Evolutionary conservation across 108 stramenopile genomes (phyloP), one percentile per base, ranked within the genome.

Genomic region (Aurantiochytrium sp.): DNA sequence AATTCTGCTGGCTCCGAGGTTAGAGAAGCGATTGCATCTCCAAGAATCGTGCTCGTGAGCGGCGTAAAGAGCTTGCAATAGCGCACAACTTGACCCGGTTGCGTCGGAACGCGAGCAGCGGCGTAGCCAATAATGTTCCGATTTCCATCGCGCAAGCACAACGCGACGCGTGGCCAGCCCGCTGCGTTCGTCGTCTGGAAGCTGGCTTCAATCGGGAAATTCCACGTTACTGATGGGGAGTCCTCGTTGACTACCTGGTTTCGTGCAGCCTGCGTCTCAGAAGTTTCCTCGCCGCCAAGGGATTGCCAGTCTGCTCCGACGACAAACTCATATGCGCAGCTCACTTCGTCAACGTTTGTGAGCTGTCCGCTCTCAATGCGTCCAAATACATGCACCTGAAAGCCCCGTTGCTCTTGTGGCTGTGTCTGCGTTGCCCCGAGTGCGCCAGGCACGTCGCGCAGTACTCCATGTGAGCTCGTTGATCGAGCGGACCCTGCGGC

Each of bases 31-130:
- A 83, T 53, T 1, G 73, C 44, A n/a, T 83, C 73, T 5, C 73
- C 73, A 10, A 83, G 73, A 18, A 28, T 21, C 12, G 73, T 21
- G 51, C 73, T 83, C 51, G 73, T 53, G 49, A 83, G n/a, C 51
- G 73, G 73, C n/a, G 73, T 44, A 83, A 83, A 83, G 44, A 83
- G 51, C 51, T 83, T 83, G 51, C 73, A 83, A n/a, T 83, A 83
- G 12, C 51, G 44, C 73, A 53, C 51, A 5, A 47, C 44, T n/a
- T 6, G 19, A 5, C 73, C 73, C n/a, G 12, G 16, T 12, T 47
- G 51, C 12, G 73, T 83, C 51, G 73, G 73, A 6, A 83, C 73
- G 4, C 44, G 51, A 0, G 49, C 44, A 5, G 73, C 51, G 16
- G 49, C 44, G 28, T 83, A 83, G 10, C 73, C 73, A 53, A 83